Conservation (phyloP, 108 stramenopile genomes). For the Pseudonitzschia multiseries region DNA sequence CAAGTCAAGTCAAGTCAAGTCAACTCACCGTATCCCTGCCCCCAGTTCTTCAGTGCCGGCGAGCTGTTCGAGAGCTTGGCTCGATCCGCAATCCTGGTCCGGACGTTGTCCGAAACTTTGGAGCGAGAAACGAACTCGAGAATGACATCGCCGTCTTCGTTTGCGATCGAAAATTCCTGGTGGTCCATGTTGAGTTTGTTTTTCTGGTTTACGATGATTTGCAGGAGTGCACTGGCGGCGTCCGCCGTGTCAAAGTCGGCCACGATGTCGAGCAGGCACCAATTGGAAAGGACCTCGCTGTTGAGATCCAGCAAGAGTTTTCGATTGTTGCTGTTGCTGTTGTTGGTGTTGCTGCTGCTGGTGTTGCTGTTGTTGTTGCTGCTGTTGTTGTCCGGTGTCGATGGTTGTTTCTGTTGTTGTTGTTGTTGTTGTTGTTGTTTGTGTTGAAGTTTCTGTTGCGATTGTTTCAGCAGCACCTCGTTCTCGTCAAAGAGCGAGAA, state of each 20-base stretch:
- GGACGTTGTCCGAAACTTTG: not conserved
- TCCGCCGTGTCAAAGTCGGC: conserved; percentile 21
- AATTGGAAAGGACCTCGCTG: not conserved
- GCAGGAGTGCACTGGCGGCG: conserved; percentile 16
- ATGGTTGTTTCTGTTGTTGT: not conserved
- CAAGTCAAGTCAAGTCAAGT: no score
- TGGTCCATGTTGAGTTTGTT: conserved; percentile 1
- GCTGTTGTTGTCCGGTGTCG: no score
- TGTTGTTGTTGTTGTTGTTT: not conserved
- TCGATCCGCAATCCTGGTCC: conserved; percentile 14
- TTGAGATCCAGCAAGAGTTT: conserved; percentile 18
- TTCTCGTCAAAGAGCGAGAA: conserved; percentile 15
- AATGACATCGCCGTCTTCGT: conserved; percentile 9
- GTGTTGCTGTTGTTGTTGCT: not conserved
- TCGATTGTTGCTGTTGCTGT: not conserved
- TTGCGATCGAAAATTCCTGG: not conserved
- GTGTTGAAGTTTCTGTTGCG: not conserved
- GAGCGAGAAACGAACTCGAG: not conserved
- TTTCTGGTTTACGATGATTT: conserved; percentile 15
- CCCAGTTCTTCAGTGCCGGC: conserved; percentile 57
- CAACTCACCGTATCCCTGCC: conserved; percentile 63
- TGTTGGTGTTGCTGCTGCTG: not conserved
- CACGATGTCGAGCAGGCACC: conserved; percentile 21
- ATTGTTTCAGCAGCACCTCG: not conserved
- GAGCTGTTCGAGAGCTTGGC: conserved; percentile 44